Percentiles rank a stretch among this genome's conserved stretches.
These are phyloP conservation scores for Paecilomyces fulvus DNA, from an alignment of 2,329 filamentous ascomycete genomes.

Conservation along the genomic window DNA sequence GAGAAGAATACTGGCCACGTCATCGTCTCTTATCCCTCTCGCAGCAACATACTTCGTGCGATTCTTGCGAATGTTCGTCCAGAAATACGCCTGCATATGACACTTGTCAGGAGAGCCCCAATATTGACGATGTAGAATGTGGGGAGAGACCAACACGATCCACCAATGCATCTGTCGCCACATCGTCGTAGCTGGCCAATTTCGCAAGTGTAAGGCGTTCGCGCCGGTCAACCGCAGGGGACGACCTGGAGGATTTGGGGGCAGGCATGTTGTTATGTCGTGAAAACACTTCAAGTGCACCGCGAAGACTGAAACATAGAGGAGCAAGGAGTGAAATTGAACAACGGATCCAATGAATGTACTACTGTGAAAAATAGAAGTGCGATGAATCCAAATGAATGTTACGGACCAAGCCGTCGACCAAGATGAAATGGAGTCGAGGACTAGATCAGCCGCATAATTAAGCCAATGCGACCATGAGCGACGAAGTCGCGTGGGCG, in stretches of 20 bases:
- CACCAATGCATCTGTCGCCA: conserved; percentile 87
- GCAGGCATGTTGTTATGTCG: conserved; percentile 23
- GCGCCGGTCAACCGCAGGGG: conserved; percentile 37
- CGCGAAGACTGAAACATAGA: not conserved
- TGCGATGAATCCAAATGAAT: not conserved
- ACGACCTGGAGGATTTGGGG: conserved; percentile 22
- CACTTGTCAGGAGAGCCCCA: conserved; percentile 4
- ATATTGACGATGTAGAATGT: not conserved
- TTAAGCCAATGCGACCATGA: not conserved
- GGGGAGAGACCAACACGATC: conserved; percentile 60
- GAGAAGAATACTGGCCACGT: conserved; percentile 52
- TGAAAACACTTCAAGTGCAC: not conserved
- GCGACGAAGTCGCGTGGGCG: not conserved
- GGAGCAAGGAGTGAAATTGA: conserved; percentile 6
- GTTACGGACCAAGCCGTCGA: not conserved
- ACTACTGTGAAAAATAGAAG: not conserved
- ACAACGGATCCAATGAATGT: not conserved
- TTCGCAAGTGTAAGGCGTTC: conserved; percentile 76
- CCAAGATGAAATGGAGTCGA: not conserved
- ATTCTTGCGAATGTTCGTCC: conserved; percentile 94
- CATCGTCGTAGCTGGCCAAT: conserved; percentile 87
- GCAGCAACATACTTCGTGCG: conserved; percentile 76
- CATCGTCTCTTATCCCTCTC: conserved; percentile 63
- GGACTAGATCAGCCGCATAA: conserved; percentile 1
- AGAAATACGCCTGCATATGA: conserved; percentile 70